Evolutionary conservation across 2,329 filamentous ascomycete species (phyloP), one percentile per base, ranked within the genome.

Genomic region (Neofusicoccum kwambonambiense): DNA sequence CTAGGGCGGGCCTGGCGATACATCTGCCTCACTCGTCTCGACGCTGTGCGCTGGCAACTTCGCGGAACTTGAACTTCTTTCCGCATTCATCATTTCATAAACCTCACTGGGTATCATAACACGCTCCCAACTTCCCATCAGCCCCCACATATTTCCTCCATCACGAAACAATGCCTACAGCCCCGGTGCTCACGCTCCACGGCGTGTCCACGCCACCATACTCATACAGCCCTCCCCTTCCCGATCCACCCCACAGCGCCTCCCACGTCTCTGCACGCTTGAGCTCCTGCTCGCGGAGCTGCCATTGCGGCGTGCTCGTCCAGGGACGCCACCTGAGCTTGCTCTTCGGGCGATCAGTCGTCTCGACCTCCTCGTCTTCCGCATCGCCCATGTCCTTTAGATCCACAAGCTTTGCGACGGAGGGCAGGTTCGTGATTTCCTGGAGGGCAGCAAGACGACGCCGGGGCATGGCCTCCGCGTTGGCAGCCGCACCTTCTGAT

Each of bases 241-340:
- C 56, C 15, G 44, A 31, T 6, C 50, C 41, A 4, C 50, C 27
- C 61, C 61, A 64, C 39, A 64, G 61, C 50, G 61, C 61, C 19
- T 65, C 64, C 57, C 57, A 65, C 35, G 54, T 50, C 9, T 62
- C 47, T 17, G 56, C 64, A 31, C 44, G 44, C 39, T 22, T 50
- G n/a, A 65, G 27, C 41, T 65, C 64, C 49, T 62, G 49, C 50
- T 62, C 64, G 41, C 57, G 56, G 41, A 65, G 56, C 57, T 65
- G 64, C 64, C 64, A 65, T 41, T 65, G 64, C 19, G 64, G 64
- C 31, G 64, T 65, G 17, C 47, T 62, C 64, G 62, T 65, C 64
- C 56, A 47, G 35, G 64, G 64, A 4, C 64, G 49, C 64, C 64
- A 65, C 34, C 39, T n/a, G 19, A 65, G 57, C 37, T 52, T 62